Conservation (phyloP, 306 rosid species). For the Dalbergia oliveri region DNA sequence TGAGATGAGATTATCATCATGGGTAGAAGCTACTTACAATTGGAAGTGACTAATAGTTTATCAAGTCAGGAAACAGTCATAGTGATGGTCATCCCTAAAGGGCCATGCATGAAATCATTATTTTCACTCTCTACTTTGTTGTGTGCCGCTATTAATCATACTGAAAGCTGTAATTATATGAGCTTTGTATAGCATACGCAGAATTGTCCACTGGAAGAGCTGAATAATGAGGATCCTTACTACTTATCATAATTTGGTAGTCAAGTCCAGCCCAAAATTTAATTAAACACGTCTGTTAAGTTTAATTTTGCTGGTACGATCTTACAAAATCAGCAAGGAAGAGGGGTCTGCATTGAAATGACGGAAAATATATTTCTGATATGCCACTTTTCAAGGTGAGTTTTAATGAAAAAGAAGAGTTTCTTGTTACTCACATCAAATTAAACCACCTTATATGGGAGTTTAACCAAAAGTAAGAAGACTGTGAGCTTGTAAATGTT, state of each 20-base stretch:
- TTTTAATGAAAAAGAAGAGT: neutral
- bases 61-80: conserved; percentile 23
- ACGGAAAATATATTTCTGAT: neutral
- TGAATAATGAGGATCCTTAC: conserved; percentile 15
- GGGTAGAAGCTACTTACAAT: conserved; percentile 29
- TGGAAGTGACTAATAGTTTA: conserved; percentile 34
- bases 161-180: conserved; percentile 26
- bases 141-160: conserved; percentile 38
- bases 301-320: neutral
- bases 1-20: conserved; percentile 10
- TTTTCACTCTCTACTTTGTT: neutral
- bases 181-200: conserved; percentile 45
- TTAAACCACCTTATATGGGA: too few relatives aligned
- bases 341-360: too few relatives aligned
- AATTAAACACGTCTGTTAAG: neutral
- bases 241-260: too few relatives aligned
- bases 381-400: neutral
- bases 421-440: too few relatives aligned
- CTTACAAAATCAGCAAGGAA: neutral
- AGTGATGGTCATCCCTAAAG: neutral
- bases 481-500: too few relatives aligned
- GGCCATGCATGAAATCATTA: conserved; percentile 37
- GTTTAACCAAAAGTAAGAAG: too few relatives aligned
- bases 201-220: conserved; percentile 19
- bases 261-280: conserved; percentile 7